Evolutionary conservation across 2,329 filamentous ascomycete genomes (phyloP).

Genomic region (Fusarium multiceps): DNA sequence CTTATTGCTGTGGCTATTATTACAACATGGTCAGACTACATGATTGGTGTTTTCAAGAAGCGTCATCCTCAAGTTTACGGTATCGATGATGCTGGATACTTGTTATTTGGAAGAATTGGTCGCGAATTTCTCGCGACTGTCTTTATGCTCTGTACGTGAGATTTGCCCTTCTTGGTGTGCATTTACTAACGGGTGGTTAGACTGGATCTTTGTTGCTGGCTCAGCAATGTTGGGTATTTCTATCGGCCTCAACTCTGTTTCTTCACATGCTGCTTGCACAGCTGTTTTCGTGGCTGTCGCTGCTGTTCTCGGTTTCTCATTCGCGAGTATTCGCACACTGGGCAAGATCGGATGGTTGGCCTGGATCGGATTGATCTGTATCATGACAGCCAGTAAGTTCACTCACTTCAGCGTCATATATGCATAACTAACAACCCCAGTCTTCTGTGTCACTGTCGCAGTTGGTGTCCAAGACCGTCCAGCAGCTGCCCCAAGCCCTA

Average conservation of each 20-base stretch:
- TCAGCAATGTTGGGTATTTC: conserved; percentile 50
- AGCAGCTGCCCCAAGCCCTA: conserved; percentile 14
- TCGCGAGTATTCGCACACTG: conserved; percentile 50
- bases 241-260: conserved; percentile 56
- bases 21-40: conserved; percentile 48
- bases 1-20: conserved; percentile 55
- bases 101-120: conserved; percentile 61
- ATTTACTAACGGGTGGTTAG: not conserved
- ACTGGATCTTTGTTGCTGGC: conserved; percentile 32
- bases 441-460: conserved; percentile 33
- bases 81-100: conserved; percentile 62
- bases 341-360: conserved; percentile 50
- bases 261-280: conserved; percentile 54
- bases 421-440: not conserved
- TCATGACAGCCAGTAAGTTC: conserved; percentile 34
- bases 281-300: conserved; percentile 55
- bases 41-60: conserved; percentile 62
- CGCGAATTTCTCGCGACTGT: conserved; percentile 54
- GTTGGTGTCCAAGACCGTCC: conserved; percentile 34
- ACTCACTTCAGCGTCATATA: not conserved
- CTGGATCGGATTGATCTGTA: conserved; percentile 43
- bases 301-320: conserved; percentile 44
- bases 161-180: too few species aligned
- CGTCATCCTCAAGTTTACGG: conserved; percentile 63
- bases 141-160: conserved; percentile 34